Conservation (phyloP, 768 basidiomycete species). For the Macrolepiota fuliginosa region DNA sequence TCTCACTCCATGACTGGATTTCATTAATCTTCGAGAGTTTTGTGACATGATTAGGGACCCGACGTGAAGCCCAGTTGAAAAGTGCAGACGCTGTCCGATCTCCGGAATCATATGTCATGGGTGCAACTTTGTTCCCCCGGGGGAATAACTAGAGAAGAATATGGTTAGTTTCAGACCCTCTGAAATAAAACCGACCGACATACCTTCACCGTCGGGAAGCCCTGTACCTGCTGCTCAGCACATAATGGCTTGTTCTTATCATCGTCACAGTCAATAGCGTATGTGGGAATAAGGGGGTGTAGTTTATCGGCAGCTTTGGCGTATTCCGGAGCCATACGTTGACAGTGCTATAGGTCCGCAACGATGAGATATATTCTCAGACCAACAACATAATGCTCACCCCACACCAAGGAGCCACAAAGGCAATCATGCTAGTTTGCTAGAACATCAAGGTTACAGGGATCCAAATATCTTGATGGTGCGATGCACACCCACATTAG, state of each 20-base stretch:
- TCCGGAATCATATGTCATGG: conserved; percentile 62
- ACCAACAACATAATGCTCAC: conserved; percentile 39
- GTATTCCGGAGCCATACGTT: conserved; percentile 82
- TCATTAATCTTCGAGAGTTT: conserved; percentile 55
- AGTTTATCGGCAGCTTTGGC: conserved; percentile 78
- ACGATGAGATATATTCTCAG: background rate
- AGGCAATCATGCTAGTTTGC: conserved; percentile 81
- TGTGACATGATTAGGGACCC: conserved; percentile 71
- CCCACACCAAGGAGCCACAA: conserved; percentile 95
- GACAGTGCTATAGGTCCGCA: conserved; percentile 65
- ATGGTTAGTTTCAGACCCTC: no score
- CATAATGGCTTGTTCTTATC: conserved; percentile 80
- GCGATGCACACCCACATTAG: conserved; percentile 52
- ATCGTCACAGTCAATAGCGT: conserved; percentile 92
- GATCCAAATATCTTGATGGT: background rate
- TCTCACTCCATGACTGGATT: conserved; percentile 65
- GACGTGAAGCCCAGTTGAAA: conserved; percentile 71
- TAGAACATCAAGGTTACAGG: conserved; percentile 21
- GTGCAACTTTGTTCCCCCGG: conserved; percentile 58
- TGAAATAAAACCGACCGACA: conserved; percentile 3
- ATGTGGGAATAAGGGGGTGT: conserved; percentile 80
- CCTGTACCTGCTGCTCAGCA: conserved; percentile 73
- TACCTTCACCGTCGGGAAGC: conserved; percentile 93
- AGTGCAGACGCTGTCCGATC: conserved; percentile 73
- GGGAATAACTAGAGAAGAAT: conserved; percentile 61